Conservation (phyloP, 257 asterid species). For the Solanum clarkiae region DNA sequence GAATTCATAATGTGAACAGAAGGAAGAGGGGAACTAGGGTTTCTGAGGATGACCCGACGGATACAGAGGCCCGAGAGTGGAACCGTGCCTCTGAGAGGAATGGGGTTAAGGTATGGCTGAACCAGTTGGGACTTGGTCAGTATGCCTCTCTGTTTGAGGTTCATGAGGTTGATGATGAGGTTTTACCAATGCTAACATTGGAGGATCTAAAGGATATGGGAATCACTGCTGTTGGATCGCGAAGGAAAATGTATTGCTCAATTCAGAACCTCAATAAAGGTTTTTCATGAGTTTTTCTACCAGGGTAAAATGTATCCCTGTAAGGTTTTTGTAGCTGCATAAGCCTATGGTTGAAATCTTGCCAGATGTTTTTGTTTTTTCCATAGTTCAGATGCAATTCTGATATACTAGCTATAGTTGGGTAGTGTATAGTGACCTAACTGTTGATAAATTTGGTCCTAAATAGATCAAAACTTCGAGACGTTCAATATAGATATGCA, state of each 20-base stretch:
- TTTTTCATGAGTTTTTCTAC: slow-evolving; percentile 37
- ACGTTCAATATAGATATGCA: background rate
- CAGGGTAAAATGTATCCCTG: background rate
- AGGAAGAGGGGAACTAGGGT: slow-evolving; percentile 1
- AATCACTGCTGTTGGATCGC: slow-evolving; percentile 70
- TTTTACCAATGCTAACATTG: slow-evolving; percentile 64
- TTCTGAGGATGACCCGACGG: slow-evolving; percentile 4
- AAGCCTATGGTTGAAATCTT: background rate
- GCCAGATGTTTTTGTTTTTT: background rate
- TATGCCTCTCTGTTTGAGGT: slow-evolving; percentile 1
- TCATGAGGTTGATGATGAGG: slow-evolving; percentile 75
- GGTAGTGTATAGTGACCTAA: background rate
- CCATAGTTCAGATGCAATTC: background rate
- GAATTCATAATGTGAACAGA: background rate
- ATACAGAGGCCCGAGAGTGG: background rate
- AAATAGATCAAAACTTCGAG: background rate
- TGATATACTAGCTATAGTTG: background rate
- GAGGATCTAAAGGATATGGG: slow-evolving; percentile 98
- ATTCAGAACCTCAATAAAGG: slow-evolving; percentile 59
- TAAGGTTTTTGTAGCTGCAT: background rate
- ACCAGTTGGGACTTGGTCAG: slow-evolving; percentile 1
- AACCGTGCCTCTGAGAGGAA: background rate
- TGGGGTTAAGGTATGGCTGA: slow-evolving; percentile 2
- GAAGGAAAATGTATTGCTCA: slow-evolving; percentile 71
- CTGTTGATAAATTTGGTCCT: background rate